A percentile compares a stretch with the other conserved stretches of the same genome.
These are phyloP conservation scores for Penicillium olsonii DNA, from an alignment of 2,329 filamentous ascomycete genomes.

Conservation along the genomic window DNA sequence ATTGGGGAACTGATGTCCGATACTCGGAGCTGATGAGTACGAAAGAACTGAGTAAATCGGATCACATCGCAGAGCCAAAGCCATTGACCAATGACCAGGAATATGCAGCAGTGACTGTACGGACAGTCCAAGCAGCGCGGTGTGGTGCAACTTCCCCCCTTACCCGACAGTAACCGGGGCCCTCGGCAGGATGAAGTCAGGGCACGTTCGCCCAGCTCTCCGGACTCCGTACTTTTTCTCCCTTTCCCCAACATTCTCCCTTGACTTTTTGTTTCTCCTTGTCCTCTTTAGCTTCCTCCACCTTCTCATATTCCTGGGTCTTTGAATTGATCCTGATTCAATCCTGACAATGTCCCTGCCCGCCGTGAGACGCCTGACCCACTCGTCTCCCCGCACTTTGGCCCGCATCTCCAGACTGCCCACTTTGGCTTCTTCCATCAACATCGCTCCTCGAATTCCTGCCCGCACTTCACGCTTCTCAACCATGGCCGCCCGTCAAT, in stretches of 20 bases:
- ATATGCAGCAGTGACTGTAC: no score
- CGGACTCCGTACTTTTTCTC: conserved; percentile 8
- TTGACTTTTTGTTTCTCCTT: conserved; percentile 1
- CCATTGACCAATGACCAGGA: background rate
- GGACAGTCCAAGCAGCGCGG: no score
- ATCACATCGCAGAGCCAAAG: background rate
- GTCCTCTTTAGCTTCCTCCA: conserved; percentile 16
- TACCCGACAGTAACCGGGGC: conserved; percentile 27
- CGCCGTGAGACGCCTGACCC: conserved; percentile 45
- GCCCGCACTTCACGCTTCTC: conserved; percentile 39
- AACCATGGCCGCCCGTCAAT: conserved; percentile 45
- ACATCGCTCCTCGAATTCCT: conserved; percentile 19
- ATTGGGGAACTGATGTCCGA: background rate
- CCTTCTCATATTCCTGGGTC: background rate
- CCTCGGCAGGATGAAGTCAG: conserved; percentile 29
- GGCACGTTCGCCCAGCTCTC: no score
- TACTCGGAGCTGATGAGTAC: background rate
- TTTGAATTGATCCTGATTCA: conserved; percentile 10
- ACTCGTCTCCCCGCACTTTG: conserved; percentile 45
- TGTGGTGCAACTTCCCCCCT: background rate
- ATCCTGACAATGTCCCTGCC: conserved; percentile 42
- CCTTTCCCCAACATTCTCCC: conserved; percentile 11
- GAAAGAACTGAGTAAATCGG: no score
- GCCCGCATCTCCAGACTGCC: conserved; percentile 44
- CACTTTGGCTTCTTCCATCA: conserved; percentile 26